Percentiles rank a stretch among this genome's conserved stretches.
phyloP scores from a whole-genome alignment of 2,329 filamentous ascomycete genomes.

The Leptographium galeiforme region DNA sequence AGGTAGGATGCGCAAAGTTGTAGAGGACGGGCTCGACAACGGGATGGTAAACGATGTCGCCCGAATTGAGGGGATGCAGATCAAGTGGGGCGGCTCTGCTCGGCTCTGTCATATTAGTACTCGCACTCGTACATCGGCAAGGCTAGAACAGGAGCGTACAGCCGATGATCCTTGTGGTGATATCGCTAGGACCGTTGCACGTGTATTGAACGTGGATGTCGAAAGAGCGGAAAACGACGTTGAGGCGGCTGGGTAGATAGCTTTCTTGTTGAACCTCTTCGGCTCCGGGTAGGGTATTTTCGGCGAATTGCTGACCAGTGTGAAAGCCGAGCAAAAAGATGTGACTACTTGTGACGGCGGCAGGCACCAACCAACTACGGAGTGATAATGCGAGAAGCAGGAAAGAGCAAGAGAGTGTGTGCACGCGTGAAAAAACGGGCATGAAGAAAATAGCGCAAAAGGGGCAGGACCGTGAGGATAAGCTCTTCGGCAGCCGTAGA shows the following conservation, averaged over 20 bases:
- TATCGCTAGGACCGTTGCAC: neutral
- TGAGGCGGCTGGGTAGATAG: neutral
- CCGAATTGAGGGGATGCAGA: conserved; percentile 1
- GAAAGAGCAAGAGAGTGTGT: neutral
- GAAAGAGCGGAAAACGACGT: neutral
- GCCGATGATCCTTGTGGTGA: neutral
- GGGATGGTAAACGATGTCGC: neutral
- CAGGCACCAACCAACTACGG: neutral
- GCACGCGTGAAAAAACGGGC: neutral
- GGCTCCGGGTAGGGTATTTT: neutral
- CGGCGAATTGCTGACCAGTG: neutral
- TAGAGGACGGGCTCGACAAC: neutral
- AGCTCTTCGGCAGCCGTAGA: neutral
- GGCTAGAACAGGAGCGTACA: neutral
- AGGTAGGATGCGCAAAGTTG: neutral
- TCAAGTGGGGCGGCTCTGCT: neutral
- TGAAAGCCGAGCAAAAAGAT: neutral
- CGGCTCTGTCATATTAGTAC: neutral
- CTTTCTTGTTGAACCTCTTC: neutral
- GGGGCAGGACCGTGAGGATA: neutral
- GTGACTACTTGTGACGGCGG: neutral
- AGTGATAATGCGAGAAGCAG: neutral
- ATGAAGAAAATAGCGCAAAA: neutral
- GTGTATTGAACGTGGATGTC: neutral
- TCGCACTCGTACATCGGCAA: neutral